Evolutionary conservation across 228 moss, liverwort and hornwort species (phyloP), one percentile per base, ranked within the genome.

Genomic region (Sphagnum fallax): DNA sequence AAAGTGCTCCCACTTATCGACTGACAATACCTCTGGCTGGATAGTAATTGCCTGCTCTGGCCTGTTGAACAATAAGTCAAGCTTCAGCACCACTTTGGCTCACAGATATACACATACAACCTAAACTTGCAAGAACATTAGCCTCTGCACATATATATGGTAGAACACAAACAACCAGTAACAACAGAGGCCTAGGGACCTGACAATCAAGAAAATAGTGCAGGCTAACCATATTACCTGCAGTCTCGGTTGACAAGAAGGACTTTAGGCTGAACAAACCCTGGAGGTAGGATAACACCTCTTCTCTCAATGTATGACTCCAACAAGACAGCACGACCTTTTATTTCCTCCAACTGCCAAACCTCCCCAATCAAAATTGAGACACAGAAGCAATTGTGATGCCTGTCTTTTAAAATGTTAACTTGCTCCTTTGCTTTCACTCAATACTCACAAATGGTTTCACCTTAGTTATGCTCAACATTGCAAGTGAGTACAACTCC

Each of bases 11-110:
- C 89, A 92, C 18, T 87, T 79, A 74, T 83, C 83, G 10, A 87
- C 82, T 6, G 84, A 79, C 18, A 92, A 76, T 50, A 92, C 89
- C 78, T 92, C 91, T 5, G 81, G 83, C 70, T 92, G 76, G 81
- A 87, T 85, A 62, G 75, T 67, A 53, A 92, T 89, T 49, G 89
- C 89, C 74, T 85, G 89, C 67, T 87, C 91, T 67, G 91, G 89
- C 76, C 91, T 91, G 55, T 14, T 52, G 32, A 32, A 32, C 32
- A 32, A 32, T 2, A 3, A 32, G 2, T 32, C 32, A 32, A 32
- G 32, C 32, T 32, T 32, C 32, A 32, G 32, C 32, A 32, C 2
- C 32, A 32, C 32, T 32, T 32, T 32, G 32, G 32, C 32, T 32
- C 32, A n/a, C 32, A 32, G 32, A 32, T 32, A 32, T 32, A 32